These are phyloP conservation scores for Populus ilicifolia DNA, from an alignment of 345 rosid species.

Conservation along the genomic window DNA sequence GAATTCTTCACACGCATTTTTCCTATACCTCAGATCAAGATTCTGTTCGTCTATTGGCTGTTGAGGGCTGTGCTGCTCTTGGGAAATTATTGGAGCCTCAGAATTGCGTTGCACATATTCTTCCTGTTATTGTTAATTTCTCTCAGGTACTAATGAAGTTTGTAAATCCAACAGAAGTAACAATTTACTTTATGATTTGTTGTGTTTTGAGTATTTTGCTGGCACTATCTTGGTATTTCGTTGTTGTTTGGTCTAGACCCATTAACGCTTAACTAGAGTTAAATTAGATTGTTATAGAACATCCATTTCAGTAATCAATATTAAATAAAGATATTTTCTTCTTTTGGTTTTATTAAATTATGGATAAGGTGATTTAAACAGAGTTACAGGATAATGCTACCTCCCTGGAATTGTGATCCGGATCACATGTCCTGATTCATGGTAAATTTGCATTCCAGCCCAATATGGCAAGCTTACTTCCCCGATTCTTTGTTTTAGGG, in stretches of 20 bases:
- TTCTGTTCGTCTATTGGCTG: constrained; percentile 92
- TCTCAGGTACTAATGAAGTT: constrained; percentile 59
- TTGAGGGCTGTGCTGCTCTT: constrained; percentile 96
- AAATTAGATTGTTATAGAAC: not conserved
- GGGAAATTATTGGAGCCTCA: constrained; percentile 93
- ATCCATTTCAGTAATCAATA: not conserved
- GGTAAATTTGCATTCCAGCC: not conserved
- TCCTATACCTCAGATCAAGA: constrained; percentile 65
- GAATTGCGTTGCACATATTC: constrained; percentile 81
- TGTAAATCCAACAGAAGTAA: not conserved
- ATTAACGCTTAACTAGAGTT: not conserved
- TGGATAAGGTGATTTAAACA: not conserved
- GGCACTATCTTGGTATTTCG: not conserved
- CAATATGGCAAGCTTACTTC: not conserved
- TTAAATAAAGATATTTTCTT: not conserved
- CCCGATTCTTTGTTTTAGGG: not conserved
- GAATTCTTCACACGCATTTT: not conserved
- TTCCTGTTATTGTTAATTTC: constrained; percentile 87
- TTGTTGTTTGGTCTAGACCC: not conserved
- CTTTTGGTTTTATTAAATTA: not conserved
- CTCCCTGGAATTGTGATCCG: not conserved
- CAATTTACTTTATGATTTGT: not conserved
- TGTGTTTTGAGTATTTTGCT: not conserved
- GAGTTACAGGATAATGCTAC: not conserved
- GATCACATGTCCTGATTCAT: not conserved